Base-by-base conservation (phyloP, 257 asterid genomes). In the Ehretia macrophylla region DNA sequence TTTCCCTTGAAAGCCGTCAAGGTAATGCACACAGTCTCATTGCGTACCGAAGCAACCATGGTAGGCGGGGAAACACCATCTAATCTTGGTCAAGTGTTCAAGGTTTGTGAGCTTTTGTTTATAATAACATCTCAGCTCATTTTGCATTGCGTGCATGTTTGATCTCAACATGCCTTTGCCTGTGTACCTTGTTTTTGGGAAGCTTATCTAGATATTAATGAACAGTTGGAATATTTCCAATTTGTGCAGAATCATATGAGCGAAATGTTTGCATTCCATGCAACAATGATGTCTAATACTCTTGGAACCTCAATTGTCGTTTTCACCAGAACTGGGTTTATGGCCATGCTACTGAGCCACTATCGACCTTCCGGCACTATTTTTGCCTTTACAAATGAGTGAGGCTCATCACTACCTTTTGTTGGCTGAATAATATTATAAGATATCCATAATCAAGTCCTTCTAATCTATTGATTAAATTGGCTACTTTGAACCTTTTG, bases 201-300 rank as follows among this genome's bases (percentile, higher is more conserved):
- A 49, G 39, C n/a, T 59, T 5, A 9, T 60, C 11, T 8, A 39
- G 2, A 16, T 20, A 13, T 45, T 44, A 45, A 22, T n/a, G n/a
- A n/a, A n/a, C n/a, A n/a, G n/a, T n/a, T 42, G 62, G 51, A 44
- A 53, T 54, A 44, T 60, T 55, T 60, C 46, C 57, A 51, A 66
- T 58, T 58, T 72, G 45, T 71, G 77, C 96, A 92, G 99, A 92
- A 92, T 64, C 98, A 88, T 59, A 92, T 83, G 97, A 92, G 98
- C 3, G 98, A 92, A 67, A 92, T 92, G 96, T 92, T 92, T 80
- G 99, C 97, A 38, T 88, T 74, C 82, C 99, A 92, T 83, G 95
- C 95, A 55, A 92, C 97, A 16, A 88, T 84, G 95, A 92, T 92
- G 90, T 86, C 99, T 53, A 84, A 92, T 80, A 92, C 97, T 17